phyloP scores from a whole-genome alignment of 371 early-diverging fungal genomes.

The Saksenaea oblongispora region DNA sequence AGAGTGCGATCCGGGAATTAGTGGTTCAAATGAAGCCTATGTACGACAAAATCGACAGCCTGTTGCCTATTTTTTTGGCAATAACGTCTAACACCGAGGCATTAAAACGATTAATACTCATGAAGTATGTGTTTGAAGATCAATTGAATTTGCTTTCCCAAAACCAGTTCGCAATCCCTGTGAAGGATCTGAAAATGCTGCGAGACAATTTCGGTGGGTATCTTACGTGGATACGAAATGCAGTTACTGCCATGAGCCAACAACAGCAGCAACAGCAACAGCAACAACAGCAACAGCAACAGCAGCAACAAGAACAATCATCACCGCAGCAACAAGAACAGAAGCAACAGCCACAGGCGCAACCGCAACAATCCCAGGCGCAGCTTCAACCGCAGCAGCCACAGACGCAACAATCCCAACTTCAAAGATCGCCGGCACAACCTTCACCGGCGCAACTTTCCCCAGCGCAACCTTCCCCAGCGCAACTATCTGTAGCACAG shows the following conservation, averaged over 20 bases:
- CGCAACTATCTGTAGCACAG: slow-evolving; percentile 7
- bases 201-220: slow-evolving; percentile 54
- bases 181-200: slow-evolving; percentile 48
- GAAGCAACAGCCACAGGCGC: slow-evolving; percentile 25
- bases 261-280: slow-evolving; percentile 21
- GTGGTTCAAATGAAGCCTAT: slow-evolving; percentile 46
- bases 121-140: slow-evolving; percentile 66
- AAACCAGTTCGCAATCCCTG: slow-evolving; percentile 45
- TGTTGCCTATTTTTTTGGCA: slow-evolving; percentile 45
- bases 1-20: slow-evolving; percentile 46
- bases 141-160: slow-evolving; percentile 50
- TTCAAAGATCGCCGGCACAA: slow-evolving; percentile 25
- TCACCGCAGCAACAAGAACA: slow-evolving; percentile 3
- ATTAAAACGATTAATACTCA: slow-evolving; percentile 48
- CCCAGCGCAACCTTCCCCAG: slow-evolving; percentile 6
- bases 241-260: slow-evolving; percentile 20
- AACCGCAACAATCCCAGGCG: slow-evolving; percentile 23
- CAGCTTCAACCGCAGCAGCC: slow-evolving; percentile 21
- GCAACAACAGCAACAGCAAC: slow-evolving; percentile 13
- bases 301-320: slow-evolving; percentile 11
- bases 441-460: slow-evolving; percentile 17
- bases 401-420: slow-evolving; percentile 22
- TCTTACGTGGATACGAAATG: slow-evolving; percentile 46
- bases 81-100: slow-evolving; percentile 47
- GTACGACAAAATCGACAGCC: slow-evolving; percentile 42